phyloP scores from a whole-genome alignment of 257 asterid genomes.

The Solanum arcanum region DNA sequence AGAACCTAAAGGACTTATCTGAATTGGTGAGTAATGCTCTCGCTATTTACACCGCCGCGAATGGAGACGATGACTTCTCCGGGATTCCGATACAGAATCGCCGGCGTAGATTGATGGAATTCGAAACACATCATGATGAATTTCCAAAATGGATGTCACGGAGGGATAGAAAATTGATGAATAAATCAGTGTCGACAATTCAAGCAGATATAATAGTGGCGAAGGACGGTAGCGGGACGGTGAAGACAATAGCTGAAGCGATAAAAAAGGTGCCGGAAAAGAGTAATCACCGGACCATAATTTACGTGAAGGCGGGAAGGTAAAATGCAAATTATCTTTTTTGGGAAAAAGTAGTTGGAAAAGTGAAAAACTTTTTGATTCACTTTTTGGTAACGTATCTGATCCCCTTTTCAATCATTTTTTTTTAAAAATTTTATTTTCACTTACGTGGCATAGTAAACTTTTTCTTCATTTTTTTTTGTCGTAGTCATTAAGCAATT shows the following conservation, averaged over 20 bases:
- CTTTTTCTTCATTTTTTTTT: not conserved
- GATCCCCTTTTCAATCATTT: not conserved
- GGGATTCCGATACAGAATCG: slow-evolving; percentile 76
- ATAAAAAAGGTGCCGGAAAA: slow-evolving; percentile 80
- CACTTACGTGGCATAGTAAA: not conserved
- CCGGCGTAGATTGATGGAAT: slow-evolving; percentile 37
- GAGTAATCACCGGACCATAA: slow-evolving; percentile 48
- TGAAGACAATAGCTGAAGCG: slow-evolving; percentile 73
- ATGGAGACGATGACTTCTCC: slow-evolving; percentile 44
- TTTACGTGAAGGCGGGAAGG: slow-evolving; percentile 97
- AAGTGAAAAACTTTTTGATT: not conserved
- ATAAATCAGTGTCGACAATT: slow-evolving; percentile 31
- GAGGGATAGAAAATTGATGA: slow-evolving; percentile 50
- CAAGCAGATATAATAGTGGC: slow-evolving; percentile 69
- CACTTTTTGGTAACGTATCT: slow-evolving; percentile 7
- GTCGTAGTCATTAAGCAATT: not conserved
- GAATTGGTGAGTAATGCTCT: slow-evolving; percentile 86
- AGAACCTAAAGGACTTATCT: slow-evolving; percentile 50
- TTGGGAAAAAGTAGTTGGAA: slow-evolving; percentile 14
- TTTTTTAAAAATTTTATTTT: not conserved
- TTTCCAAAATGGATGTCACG: slow-evolving; percentile 72
- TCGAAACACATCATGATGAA: slow-evolving; percentile 10
- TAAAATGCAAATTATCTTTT: slow-evolving; percentile 6
- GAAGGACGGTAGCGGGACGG: slow-evolving; percentile 69
- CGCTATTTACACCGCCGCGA: slow-evolving; percentile 62